Base-by-base conservation (phyloP, 805 yeast species). In the Nakazawaea laoshanensis region DNA sequence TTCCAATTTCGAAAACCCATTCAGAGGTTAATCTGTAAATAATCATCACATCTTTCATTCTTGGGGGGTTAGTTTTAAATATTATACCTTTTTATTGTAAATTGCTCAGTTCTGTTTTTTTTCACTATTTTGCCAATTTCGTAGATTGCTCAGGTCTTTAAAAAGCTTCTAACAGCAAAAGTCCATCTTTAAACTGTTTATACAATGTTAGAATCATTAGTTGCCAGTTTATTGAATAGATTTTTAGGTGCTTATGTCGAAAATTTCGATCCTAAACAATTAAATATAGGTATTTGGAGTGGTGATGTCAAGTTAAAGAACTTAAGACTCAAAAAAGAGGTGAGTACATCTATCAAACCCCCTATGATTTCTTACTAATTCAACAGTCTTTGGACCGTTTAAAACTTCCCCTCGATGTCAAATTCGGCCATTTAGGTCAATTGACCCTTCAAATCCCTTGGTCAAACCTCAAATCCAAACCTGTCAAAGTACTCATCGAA, bases 261-360 rank as follows among this genome's bases (percentile, higher is more conserved):
- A 58, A 84, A 94, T 57, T 92, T 92, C 55, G 98, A 92, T 59
- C 87, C 97, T 12, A 84, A 83, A 44, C 96, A 92, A 50, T 62
- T 92, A 48, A 88, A 92, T 46, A 88, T 92, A 35, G 98, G 97
- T 4, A 87, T 92, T 21, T 88, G 97, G 95, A 75, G 87, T 47
- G 99, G 99, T 23, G 97, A 92, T 62, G 97, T 88, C 19, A 84
- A 84, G 51, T 63, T 92, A 35, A 69, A 67, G 41, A 77, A 88
- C 51, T 67, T 94, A 40, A 70, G 78, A 37, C 63, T 92, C 38
- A 86, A 84, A 57, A 80, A 82, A 40, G 96, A 88, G 51, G 63
- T 57, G 38, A 29, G 59, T 14, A 9, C 4, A 5, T 11, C n/a
- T 20, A n/a, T 12, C 12, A 19, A 7, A 22, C 17, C 6, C 25